Base-by-base conservation (phyloP, 148 eudicot species). In the Vaccinium vitisidaea region DNA sequence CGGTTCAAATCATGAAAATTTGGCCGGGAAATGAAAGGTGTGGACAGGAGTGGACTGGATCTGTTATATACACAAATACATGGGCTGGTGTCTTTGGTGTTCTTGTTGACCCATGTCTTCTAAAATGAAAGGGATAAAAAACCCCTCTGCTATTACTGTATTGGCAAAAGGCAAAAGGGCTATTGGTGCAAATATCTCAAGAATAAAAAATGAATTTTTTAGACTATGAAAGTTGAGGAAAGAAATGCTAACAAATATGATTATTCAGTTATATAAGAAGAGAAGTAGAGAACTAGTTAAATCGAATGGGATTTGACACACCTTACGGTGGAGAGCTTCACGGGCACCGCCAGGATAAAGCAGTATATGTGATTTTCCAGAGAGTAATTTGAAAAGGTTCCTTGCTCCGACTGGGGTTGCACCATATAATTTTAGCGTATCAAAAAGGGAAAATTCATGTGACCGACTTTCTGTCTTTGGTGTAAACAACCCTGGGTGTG, bases 301-400 rank as follows among this genome's bases (percentile, higher is more conserved):
- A 69, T 55, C 50, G 27, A 77, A 8, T 8, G 10, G 6, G 67
- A 12, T 73, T 73, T 39, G 25, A 80, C 89, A 50, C 58, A 95
- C 98, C 95, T 91, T 97, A 56, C 88, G 89, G 85, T 97, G 99
- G 63, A 95, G 94, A 84, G 99, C 99, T 88, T 97, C 99, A 49
- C 99, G 99, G 74, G 94, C 95, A 63, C 98, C 99, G 77, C 99
- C 98, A 49, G 99, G 99, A 86, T 95, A 97, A 80, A 97, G 94
- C 82, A 97, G 90, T 55, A 90, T 84, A 82, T 94, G 94, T 3
- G 99, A 90, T 83, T 95, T 95, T 16, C 87, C 81, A 8, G 91
- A 80, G 14, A 94, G 86, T 86, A 94, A 84, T 87, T 90, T 95
- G 93, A 92, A 97, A 82, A 97, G 88, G 84, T 94, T 94, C 83